These are phyloP conservation scores for Boletus albobrunnescens DNA, from an alignment of 1,284 basidiomycete genomes.

Conservation along the genomic window DNA sequence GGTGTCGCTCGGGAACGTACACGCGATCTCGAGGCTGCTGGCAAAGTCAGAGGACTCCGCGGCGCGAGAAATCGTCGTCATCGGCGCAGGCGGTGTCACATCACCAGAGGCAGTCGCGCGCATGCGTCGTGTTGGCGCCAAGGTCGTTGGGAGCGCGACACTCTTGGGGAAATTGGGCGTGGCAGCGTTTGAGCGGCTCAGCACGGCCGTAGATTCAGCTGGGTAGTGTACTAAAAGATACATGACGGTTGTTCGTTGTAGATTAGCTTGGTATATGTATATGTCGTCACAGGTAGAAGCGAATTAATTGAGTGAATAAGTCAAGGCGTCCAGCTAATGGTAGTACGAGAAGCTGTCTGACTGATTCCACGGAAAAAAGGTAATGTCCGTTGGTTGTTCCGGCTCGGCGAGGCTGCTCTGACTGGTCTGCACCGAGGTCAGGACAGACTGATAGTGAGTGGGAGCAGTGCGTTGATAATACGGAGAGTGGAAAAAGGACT, in stretches of 20 bases:
- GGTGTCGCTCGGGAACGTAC: constrained; percentile 70
- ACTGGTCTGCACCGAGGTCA: constrained; percentile 9
- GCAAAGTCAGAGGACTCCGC: constrained; percentile 37
- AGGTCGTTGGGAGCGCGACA: constrained; percentile 70
- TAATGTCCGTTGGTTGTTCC: constrained; percentile 14
- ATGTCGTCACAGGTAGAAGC: constrained; percentile 7
- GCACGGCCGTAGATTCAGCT: constrained; percentile 5
- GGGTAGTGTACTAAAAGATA: constrained; percentile 13
- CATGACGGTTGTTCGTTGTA: constrained; percentile 5
- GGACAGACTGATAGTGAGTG: constrained; percentile 11
- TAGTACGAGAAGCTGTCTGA: constrained; percentile 23
- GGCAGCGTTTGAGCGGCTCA: constrained; percentile 55
- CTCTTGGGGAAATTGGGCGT: constrained; percentile 65
- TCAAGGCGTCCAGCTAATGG: constrained; percentile 20
- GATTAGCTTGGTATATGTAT: constrained; percentile 16
- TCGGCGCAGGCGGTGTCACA: constrained; percentile 79
- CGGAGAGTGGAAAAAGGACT: constrained; percentile 3
- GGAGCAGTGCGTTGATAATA: constrained; percentile 2
- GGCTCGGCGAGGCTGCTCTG: constrained; percentile 1
- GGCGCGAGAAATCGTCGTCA: constrained; percentile 50
- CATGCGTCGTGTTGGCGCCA: constrained; percentile 69
- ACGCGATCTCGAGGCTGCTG: constrained; percentile 54
- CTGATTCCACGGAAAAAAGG: constrained; percentile 22
- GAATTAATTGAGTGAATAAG: constrained; percentile 32
- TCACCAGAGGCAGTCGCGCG: constrained; percentile 51